Conservation (phyloP, 2,329 filamentous ascomycete species). For the Periconia sp. region DNA sequence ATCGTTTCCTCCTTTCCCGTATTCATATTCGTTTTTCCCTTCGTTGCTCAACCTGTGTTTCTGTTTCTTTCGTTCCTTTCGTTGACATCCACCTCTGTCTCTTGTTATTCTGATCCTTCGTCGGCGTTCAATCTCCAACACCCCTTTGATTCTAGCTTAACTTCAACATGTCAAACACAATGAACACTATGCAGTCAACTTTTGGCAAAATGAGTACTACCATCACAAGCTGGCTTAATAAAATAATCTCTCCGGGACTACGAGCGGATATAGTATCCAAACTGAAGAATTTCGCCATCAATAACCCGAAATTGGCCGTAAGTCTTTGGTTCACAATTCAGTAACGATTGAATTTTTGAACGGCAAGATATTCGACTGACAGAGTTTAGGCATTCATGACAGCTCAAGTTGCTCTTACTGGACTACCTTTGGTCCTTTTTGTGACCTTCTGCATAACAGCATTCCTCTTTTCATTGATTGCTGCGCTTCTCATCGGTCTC, state of each 20-base stretch:
- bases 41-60: neutral
- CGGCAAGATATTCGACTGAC: neutral
- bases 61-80: neutral
- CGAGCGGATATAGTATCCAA: conserved; percentile 60
- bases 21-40: neutral
- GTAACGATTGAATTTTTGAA: neutral
- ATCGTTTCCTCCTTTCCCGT: neutral
- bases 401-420: conserved; percentile 65
- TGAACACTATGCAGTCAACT: conserved; percentile 23
- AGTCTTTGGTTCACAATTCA: conserved; percentile 23
- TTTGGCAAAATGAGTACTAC: conserved; percentile 16
- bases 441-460: conserved; percentile 64
- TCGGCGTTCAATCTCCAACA: neutral
- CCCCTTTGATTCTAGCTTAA: neutral
- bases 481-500: conserved; percentile 58
- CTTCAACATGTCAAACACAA: conserved; percentile 26
- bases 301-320: conserved; percentile 72
- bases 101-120: neutral
- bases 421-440: conserved; percentile 70
- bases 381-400: conserved; percentile 64
- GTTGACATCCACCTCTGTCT: neutral
- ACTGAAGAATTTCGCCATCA: conserved; percentile 58
- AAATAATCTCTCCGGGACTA: conserved; percentile 61
- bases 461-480: conserved; percentile 62
- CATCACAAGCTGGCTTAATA: conserved; percentile 48